Evolutionary conservation across 2,329 filamentous ascomycete genomes (phyloP), one percentile per base, ranked within the genome.

Genomic region (Blastomyces parvus): DNA sequence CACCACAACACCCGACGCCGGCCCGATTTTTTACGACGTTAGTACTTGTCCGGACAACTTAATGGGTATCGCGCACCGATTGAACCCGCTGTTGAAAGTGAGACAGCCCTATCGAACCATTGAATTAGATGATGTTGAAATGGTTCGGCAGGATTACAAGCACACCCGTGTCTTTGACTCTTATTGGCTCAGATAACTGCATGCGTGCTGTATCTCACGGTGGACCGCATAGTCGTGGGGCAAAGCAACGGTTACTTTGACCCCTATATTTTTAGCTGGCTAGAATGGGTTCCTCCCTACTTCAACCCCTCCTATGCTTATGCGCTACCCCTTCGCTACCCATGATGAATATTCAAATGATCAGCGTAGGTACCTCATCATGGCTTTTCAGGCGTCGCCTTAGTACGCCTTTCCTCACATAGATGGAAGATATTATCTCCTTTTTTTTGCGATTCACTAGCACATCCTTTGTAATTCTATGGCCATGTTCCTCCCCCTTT

Each of bases 111-210:
- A 42, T 30, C 13, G 2, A 25, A 13, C 27, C 13, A 22, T 61
- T 36, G 50, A 56, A 19, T 38, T 44, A 19, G 36, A 53, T 44
- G 46, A 42, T 25, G 38, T 61, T 19, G 60, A 61, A 38, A 30
- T 25, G 8, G 22, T 61, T 13, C n/a, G 17, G 7, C 46, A 55
- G 13, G 22, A 53, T 19, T 61, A 61, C 36, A 33, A 36, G 19
- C 50, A 61, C 25, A 61, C 60, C 9, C 60, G 60, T 33, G 50
- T 61, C 14, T 61, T 61, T 44, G 60, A 61, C 4, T 61, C 60
- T 11, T 61, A 61, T 22, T 61, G 60, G 60, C 11, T 59, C 25
- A 25, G 14, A 30, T 59, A 59, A 6, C n/a, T 8, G 14, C 2
- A 14, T 42, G 22, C 25, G 19, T 13, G 5, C 30, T 25, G 2